phyloP scores from a whole-genome alignment of 164 flowering plant genomes.

The Litsea cubeba region DNA sequence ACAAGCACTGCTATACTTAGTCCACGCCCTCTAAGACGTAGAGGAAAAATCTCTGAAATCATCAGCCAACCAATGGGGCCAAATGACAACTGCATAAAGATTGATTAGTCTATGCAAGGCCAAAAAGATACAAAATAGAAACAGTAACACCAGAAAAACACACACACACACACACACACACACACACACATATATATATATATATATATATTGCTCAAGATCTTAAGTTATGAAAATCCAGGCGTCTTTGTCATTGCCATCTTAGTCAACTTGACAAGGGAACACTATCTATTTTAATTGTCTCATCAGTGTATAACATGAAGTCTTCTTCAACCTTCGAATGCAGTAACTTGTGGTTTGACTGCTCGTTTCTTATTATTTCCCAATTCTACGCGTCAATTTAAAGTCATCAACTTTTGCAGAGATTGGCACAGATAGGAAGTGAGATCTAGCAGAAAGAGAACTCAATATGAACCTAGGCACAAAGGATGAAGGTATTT shows the following conservation, averaged over 20 bases:
- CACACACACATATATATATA: too few relatives aligned
- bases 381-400: background rate
- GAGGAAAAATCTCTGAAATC: conserved; percentile 92
- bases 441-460: background rate
- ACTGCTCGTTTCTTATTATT: background rate
- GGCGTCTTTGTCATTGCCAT: background rate
- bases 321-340: background rate
- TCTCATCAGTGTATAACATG: background rate
- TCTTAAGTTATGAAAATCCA: too few relatives aligned
- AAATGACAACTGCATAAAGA: conserved; percentile 69
- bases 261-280: background rate
- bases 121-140: background rate
- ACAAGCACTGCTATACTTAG: conserved; percentile 83
- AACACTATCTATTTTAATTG: background rate
- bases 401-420: background rate
- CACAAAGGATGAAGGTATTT: background rate
- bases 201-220: too few relatives aligned
- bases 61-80: conserved; percentile 99
- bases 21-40: conserved; percentile 79
- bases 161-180: background rate
- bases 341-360: background rate
- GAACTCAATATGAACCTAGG: background rate
- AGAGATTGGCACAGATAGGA: background rate
- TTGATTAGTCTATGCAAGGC: conserved; percentile 7
- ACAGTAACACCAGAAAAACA: background rate